Conservation (phyloP, 768 basidiomycete genomes). For the Pholiota microspora region DNA sequence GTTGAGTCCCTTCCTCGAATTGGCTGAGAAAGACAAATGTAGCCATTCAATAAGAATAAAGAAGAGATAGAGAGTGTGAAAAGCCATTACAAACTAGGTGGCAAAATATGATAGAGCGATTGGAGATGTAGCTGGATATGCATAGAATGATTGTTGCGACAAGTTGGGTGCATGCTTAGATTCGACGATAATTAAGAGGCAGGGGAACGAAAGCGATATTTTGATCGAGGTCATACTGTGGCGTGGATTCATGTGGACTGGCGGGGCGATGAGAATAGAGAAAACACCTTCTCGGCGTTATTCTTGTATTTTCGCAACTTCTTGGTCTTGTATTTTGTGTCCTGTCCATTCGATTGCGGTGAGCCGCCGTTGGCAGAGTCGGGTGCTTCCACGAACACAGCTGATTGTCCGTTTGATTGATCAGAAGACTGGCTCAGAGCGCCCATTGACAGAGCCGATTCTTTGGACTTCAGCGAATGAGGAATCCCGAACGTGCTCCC, state of each 20-base stretch:
- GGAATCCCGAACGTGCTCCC: slow-evolving; percentile 41
- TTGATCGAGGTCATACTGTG: neutral
- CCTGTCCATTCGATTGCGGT: slow-evolving; percentile 20
- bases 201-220: neutral
- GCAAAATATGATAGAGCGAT: slow-evolving; percentile 20
- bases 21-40: neutral
- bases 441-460: slow-evolving; percentile 73
- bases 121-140: slow-evolving; percentile 11
- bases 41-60: slow-evolving; percentile 3
- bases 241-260: slow-evolving; percentile 23
- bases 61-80: slow-evolving; percentile 22
- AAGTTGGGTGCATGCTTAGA: slow-evolving; percentile 10
- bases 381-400: slow-evolving; percentile 29
- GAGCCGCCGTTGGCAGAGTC: slow-evolving; percentile 22
- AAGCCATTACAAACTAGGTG: slow-evolving; percentile 21
- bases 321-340: slow-evolving; percentile 66
- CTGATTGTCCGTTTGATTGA: slow-evolving; percentile 57
- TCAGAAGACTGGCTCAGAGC: slow-evolving; percentile 71
- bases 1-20: neutral
- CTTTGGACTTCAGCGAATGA: slow-evolving; percentile 78
- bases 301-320: slow-evolving; percentile 87
- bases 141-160: slow-evolving; percentile 14
- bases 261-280: slow-evolving; percentile 75
- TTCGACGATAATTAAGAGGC: slow-evolving; percentile 1
- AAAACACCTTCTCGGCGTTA: slow-evolving; percentile 82